Evolutionary conservation across 176 grass and related monocot species (phyloP).

Genomic region (Areca catechu): DNA sequence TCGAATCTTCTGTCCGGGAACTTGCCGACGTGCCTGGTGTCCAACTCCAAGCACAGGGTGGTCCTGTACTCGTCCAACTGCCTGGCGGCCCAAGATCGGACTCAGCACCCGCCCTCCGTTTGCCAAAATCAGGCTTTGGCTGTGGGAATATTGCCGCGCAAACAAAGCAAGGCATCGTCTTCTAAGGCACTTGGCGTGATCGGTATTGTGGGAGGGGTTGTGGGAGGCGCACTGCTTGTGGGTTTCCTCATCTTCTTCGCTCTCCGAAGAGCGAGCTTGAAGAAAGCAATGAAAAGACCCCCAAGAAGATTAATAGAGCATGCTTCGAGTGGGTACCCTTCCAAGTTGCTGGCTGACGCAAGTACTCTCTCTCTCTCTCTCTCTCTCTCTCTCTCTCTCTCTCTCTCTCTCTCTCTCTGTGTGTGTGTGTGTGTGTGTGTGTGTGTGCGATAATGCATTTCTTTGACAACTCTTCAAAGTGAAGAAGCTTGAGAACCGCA

Average conservation of each 20-base stretch:
- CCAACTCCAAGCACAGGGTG: slow-evolving; percentile 22
- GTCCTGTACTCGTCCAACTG: slow-evolving; percentile 59
- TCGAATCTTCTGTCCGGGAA: slow-evolving; percentile 65
- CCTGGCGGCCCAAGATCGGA: slow-evolving; percentile 32
- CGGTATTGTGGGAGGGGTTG: slow-evolving; percentile 30
- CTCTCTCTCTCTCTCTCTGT: too few relatives aligned
- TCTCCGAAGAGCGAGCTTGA: slow-evolving; percentile 33
- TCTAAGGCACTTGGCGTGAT: slow-evolving; percentile 15
- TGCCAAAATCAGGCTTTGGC: slow-evolving; percentile 90
- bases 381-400: slow-evolving; percentile 1
- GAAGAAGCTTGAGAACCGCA: too few relatives aligned
- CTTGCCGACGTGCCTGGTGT: slow-evolving; percentile 49
- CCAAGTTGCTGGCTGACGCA: slow-evolving; percentile 72
- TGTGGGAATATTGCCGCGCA: slow-evolving; percentile 53
- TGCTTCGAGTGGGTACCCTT: slow-evolving; percentile 55
- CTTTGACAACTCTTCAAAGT: too few relatives aligned
- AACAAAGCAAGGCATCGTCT: slow-evolving; percentile 21
- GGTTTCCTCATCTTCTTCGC: slow-evolving; percentile 32
- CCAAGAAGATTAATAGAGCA: slow-evolving; percentile 35
- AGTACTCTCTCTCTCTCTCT: slow-evolving; percentile 41
- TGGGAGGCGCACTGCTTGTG: slow-evolving; percentile 25
- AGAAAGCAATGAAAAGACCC: slow-evolving; percentile 21
- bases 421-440: too few relatives aligned
- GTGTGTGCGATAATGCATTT: too few relatives aligned
- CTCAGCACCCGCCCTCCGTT: slow-evolving; percentile 55